Evolutionary conservation across 495 filamentous ascomycete species (phyloP), one percentile per base, ranked within the genome.

Genomic region (Aspergillus coremiiformis): DNA sequence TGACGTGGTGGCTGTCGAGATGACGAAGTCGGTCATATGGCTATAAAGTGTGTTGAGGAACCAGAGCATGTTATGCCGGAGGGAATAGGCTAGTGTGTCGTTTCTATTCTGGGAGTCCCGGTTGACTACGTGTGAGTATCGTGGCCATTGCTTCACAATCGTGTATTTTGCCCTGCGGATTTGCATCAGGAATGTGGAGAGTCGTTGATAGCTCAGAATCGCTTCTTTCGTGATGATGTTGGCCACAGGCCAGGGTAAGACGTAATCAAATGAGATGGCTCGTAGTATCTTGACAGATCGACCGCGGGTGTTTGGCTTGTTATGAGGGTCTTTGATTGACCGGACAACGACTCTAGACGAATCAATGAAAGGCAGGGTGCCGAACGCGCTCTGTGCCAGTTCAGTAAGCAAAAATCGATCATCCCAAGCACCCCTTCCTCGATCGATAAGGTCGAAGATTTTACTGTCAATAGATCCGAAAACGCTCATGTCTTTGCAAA

Each of bases 341-440:
- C 78, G 71, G 24, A 87, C 72, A 1, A 73, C 67, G 14, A 96
- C 64, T 12, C 79, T 77, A 39, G 84, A 77, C 1, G 71, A 56
- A 39, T 89, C 80, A 4, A 87, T 68, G 19, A 67, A 66, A 2
- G 60, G 48, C 9, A 75, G 52, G 1, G 60, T 53, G 32, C 76
- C 75, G 61, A 90, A 89, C 4, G 84, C 79, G 29, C 78, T 79
- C 49, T 87, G 87, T 4, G 84, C 81, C 7, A 92, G 66, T 58
- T 93, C 89, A 3, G 87, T 95, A 27, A 96, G 72, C 4, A 86
- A 73, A 61, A 89, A 94, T 19, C 83, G 78, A 67, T 97, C 89
- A 52, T 83, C 84, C 91, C 92, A 96, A 21, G 75, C 76, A 15
- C 64, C 59, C 44, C 78, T 79, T 6, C 83, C 66, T 17, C 73